phyloP scores from a whole-genome alignment of 495 filamentous ascomycete species.

The Diplogelasinospora grovesii region DNA sequence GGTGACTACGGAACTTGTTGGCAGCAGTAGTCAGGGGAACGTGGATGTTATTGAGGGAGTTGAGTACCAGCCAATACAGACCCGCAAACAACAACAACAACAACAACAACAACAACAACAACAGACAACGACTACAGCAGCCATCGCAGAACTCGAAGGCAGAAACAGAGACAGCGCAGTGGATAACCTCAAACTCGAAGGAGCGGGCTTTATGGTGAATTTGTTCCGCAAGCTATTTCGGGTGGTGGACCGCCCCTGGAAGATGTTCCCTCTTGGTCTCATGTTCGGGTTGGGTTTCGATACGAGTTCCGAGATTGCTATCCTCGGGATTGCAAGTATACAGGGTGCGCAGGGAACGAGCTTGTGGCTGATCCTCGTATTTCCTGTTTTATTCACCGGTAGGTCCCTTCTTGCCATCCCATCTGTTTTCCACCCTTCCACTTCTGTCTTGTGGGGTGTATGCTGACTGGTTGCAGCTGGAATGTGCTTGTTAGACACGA shows the following conservation, averaged over 20 bases:
- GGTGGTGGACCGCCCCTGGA: conserved; percentile 88
- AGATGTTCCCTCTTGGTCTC: conserved; percentile 90
- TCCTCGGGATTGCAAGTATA: conserved; percentile 83
- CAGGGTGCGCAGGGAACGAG: conserved; percentile 78
- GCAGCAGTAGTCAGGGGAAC: too few species aligned
- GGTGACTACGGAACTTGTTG: too few species aligned
- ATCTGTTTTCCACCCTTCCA: too few species aligned
- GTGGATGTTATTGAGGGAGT: too few species aligned
- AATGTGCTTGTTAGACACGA: conserved; percentile 88
- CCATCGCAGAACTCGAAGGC: conserved; percentile 5
- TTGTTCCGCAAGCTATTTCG: conserved; percentile 73
- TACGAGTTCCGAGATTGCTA: conserved; percentile 87
- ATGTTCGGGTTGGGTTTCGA: conserved; percentile 95
- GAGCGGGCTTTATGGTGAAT: conserved; percentile 64
- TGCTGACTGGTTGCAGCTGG: conserved; percentile 46
- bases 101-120: too few species aligned
- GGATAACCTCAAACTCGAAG: conserved; percentile 63
- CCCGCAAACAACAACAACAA: too few species aligned
- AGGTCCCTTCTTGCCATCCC: conserved; percentile 13
- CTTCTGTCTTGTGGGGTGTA: neutral
- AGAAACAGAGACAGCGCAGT: conserved; percentile 36
- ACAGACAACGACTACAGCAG: too few species aligned
- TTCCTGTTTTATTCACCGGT: conserved; percentile 86
- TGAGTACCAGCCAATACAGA: too few species aligned
- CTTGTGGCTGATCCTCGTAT: conserved; percentile 92